Evolutionary conservation across 1,284 basidiomycete species (phyloP), one percentile per base, ranked within the genome.

Genomic region (Phylloporus sp.): DNA sequence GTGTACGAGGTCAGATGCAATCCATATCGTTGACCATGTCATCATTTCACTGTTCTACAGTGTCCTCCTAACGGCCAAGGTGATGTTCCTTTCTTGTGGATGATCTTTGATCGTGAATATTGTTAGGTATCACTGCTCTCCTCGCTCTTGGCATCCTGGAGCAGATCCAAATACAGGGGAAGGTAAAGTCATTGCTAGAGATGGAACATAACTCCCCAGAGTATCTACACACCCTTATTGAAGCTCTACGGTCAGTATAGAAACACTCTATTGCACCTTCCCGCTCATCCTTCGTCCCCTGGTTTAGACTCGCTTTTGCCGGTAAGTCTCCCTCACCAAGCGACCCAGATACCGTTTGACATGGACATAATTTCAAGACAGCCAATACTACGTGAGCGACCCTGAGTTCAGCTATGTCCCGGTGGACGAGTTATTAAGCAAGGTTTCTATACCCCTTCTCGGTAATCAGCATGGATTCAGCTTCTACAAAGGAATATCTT

Each of bases 11-110:
- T 93, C 70, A 75, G 86, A 59, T n/a, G 56, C 35, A 66, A 41
- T 27, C 66, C 52, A 53, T 64, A 20, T 68, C 68, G 37, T 29
- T 49, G 49, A 55, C 29, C 11, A n/a, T 61, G 10, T 23, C 19
- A 67, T 32, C 17, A 3, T 59, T 56, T 35, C 19, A 53, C 49
- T 58, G 37, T 59, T 20, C 10, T 27, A 23, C 35, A 95, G 91
- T 97, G 95, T 74, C 96, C 96, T 10, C 96, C 96, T 0, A 98
- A 97, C 77, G 96, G 97, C 20, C 96, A 98, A 88, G 97, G 94
- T 80, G n/a, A 74, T 65, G 66, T 55, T 37, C 11, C 17, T 60
- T 55, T 47, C 8, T 23, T 27, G 47, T 68, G 39, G 17, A 59
- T 45, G 14, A 62, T 20, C 29, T 39, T 49, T 29, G 29, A 20